Evolutionary conservation across 805 yeast genomes (phyloP), one percentile per base, ranked within the genome.

Genomic region (Yamadazyma kitorensis): DNA sequence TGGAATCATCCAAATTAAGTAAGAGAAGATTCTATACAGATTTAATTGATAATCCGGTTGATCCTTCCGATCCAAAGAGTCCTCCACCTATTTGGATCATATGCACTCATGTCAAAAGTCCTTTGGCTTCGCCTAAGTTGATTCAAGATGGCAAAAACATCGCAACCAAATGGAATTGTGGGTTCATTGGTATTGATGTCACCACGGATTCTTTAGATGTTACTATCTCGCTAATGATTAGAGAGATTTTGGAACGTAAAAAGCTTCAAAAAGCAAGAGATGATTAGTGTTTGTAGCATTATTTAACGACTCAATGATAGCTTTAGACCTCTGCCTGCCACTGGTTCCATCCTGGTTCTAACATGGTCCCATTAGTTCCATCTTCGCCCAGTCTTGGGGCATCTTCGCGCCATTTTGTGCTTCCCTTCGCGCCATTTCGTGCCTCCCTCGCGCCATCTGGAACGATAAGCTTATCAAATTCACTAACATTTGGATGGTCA

Each of bases 61-160:
- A 65, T 40, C 68, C 68, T 1, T 43, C 57, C 2, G 62, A 61
- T 32, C 63, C 62, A 2, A 48, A 48, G 34, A 48, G 61, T 29
- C 63, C 66, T 11, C 94, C 93, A 0, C 89, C 91, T 1, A 72
- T 82, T 11, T 59, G 82, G 48, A 64, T 84, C 4, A 71, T 80
- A 2, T 82, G 85, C 44, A 82, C 91, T 0, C 83, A 84, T 49
- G 52, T 64, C 0, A 64, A 71, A 23, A 78, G 75, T 51, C 72
- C 68, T 11, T 58, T 79, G 31, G 76, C 80, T 0, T 76, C 85
- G 19, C 87, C 88, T 0, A 51, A 67, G 10, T 49, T 83, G 27
- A 62, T 83, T 2, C 74, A 73, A 27, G 61, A 70, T 36, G 94
- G 93, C 0, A 64, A 61, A 37, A 55, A 68, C 18, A 50, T 82